Percentiles rank a stretch among this genome's conserved stretches.
Conservation (phyloP, 345 rosid species). For the Cardamine chenopodiifolia region DNA sequence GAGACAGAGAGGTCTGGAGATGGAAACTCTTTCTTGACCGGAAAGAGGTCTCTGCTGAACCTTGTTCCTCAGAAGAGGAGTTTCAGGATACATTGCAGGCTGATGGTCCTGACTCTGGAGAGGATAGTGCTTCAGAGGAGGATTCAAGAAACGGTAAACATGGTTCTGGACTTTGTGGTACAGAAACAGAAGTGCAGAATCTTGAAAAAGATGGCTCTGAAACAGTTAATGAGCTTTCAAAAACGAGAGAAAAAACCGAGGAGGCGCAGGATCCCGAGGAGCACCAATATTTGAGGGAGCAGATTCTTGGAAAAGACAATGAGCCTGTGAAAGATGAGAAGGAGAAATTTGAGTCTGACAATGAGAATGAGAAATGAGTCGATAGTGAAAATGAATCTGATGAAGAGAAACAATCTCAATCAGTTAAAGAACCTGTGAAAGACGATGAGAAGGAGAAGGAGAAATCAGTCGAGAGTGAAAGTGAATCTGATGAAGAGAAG, state of each 20-base stretch:
- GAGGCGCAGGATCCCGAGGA: constrained; percentile 40
- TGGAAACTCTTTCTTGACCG: constrained; percentile 77
- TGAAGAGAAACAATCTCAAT: constrained; percentile 43
- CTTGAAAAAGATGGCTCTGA: constrained; percentile 32
- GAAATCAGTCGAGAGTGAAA: constrained; percentile 37
- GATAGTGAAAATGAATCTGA: constrained; percentile 48
- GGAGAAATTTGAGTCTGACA: constrained; percentile 33
- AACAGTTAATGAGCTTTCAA: constrained; percentile 41
- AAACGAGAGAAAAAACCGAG: constrained; percentile 37
- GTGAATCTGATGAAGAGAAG: constrained; percentile 46
- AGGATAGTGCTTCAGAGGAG: constrained; percentile 25
- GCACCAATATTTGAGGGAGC: constrained; percentile 35
- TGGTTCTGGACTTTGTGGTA: constrained; percentile 12
- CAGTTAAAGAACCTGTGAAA: constrained; percentile 37
- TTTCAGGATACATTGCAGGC: constrained; percentile 40
- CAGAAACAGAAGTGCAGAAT: constrained; percentile 40
- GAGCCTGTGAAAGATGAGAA: constrained; percentile 43
- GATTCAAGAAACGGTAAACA: constrained; percentile 34
- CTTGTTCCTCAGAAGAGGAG: constrained; percentile 45
- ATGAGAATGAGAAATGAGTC: constrained; percentile 38
- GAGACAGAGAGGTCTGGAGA: constrained; percentile 79
- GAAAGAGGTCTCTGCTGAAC: constrained; percentile 37
- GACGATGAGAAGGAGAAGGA: constrained; percentile 47
- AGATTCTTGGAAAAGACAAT: constrained; percentile 21
- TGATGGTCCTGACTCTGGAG: constrained; percentile 37